phyloP scores from a whole-genome alignment of 768 basidiomycete species.

The Lactifluus pinguis region DNA sequence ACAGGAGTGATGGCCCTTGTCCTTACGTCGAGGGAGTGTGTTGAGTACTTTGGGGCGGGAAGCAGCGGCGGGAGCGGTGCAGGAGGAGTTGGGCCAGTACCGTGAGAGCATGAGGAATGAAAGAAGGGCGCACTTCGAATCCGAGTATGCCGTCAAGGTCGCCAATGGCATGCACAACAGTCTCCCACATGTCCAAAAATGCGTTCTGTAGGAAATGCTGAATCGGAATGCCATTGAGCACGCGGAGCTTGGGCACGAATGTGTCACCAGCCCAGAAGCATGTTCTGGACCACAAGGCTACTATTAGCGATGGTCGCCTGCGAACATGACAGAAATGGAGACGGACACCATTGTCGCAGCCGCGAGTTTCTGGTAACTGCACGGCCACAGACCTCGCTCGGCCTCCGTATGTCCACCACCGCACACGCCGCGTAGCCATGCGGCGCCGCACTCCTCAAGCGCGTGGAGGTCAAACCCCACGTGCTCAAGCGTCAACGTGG shows the following conservation, averaged over 20 bases:
- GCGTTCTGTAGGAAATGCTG: conserved; percentile 78
- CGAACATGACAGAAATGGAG: background rate
- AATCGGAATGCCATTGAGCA: conserved; percentile 50
- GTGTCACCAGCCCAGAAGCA: conserved; percentile 90
- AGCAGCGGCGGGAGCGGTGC: too few relatives aligned
- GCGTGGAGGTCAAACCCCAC: conserved; percentile 78
- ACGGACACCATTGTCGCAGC: conserved; percentile 87
- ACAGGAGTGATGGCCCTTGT: too few relatives aligned
- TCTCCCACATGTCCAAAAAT: conserved; percentile 70
- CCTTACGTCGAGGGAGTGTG: too few relatives aligned
- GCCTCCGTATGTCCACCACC: conserved; percentile 67
- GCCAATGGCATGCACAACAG: conserved; percentile 57
- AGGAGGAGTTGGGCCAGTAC: too few relatives aligned
- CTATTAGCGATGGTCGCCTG: background rate
- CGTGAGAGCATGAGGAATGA: background rate
- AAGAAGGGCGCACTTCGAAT: conserved; percentile 55
- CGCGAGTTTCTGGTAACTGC: conserved; percentile 89
- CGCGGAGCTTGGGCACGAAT: conserved; percentile 67
- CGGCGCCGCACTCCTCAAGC: conserved; percentile 76
- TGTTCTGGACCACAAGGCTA: conserved; percentile 45
- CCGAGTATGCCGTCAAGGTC: conserved; percentile 76
- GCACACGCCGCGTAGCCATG: conserved; percentile 76
- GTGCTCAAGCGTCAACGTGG: conserved; percentile 86
- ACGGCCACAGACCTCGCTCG: conserved; percentile 85
- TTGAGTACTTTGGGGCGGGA: too few relatives aligned